Evolutionary conservation across 768 basidiomycete species (phyloP).

Genomic region (Psilocybe sp.): DNA sequence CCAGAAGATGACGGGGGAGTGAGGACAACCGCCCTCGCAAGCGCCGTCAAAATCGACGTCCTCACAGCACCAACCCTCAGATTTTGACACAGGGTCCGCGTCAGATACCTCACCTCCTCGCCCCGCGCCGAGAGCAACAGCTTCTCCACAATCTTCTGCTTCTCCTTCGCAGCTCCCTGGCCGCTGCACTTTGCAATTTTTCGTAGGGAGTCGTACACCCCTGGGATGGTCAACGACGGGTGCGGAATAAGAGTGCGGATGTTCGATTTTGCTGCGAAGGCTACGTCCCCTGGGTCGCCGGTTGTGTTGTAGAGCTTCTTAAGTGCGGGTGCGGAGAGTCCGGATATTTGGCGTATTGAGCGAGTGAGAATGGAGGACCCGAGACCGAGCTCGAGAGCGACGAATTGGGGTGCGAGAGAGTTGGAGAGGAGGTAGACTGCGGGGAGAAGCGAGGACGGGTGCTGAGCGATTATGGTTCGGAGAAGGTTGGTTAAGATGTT

Average conservation of each 20-base stretch:
- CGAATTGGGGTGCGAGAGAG: slow-evolving; percentile 73
- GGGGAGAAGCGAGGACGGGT: slow-evolving; percentile 70
- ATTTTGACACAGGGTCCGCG: slow-evolving; percentile 70
- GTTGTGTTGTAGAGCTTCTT: slow-evolving; percentile 65
- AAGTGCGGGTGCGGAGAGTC: slow-evolving; percentile 54
- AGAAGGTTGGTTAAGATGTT: slow-evolving; percentile 74
- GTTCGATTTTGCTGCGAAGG: slow-evolving; percentile 77
- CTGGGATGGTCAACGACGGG: slow-evolving; percentile 57
- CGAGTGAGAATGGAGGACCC: slow-evolving; percentile 67
- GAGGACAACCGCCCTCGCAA: slow-evolving; percentile 77
- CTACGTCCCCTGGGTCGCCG: slow-evolving; percentile 89
- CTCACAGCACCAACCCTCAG: slow-evolving; percentile 87
- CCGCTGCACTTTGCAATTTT: slow-evolving; percentile 71
- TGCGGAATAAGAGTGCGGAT: slow-evolving; percentile 73
- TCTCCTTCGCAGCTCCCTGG: slow-evolving; percentile 69
- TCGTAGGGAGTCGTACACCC: slow-evolving; percentile 66
- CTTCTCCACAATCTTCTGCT: slow-evolving; percentile 76
- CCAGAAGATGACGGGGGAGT: slow-evolving; percentile 34
- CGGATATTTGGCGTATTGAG: slow-evolving; percentile 72
- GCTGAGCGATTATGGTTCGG: slow-evolving; percentile 60
- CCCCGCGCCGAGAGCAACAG: slow-evolving; percentile 82
- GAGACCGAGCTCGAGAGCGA: slow-evolving; percentile 65
- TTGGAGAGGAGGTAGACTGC: slow-evolving; percentile 83
- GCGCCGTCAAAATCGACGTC: slow-evolving; percentile 74
- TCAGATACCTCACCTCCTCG: slow-evolving; percentile 84